Conservation (phyloP, 2,329 filamentous ascomycete species). For the Xylaria sp. region DNA sequence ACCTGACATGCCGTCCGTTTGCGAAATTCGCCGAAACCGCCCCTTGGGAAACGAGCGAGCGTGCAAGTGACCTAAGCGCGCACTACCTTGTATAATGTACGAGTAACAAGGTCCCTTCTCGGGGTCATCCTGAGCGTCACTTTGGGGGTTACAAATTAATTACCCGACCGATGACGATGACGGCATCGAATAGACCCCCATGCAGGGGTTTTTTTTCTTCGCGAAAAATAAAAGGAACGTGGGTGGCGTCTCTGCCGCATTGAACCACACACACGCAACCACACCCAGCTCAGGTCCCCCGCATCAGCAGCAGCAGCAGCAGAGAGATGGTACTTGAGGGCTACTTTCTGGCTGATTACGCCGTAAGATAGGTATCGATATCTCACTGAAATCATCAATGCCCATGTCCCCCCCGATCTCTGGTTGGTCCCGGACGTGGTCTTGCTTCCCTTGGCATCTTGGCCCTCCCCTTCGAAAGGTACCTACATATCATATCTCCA, state of each 20-base stretch:
- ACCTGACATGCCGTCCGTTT: background rate
- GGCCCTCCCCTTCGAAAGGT: background rate
- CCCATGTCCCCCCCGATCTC: too few species aligned
- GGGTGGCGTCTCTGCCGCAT: background rate
- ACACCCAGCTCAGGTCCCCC: background rate
- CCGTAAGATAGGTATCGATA: too few species aligned
- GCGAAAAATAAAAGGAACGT: background rate
- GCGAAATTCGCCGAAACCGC: background rate
- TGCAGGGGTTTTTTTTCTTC: background rate
- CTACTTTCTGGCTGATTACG: too few species aligned
- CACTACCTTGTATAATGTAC: background rate
- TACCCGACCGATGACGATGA: constrained; percentile 17
- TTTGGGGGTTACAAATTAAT: background rate
- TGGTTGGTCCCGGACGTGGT: too few species aligned
- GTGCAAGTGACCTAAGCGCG: background rate
- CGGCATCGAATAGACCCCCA: constrained; percentile 7
- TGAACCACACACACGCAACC: background rate
- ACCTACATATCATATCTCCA: too few species aligned
- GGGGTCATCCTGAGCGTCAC: too few species aligned
- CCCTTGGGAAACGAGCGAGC: too few species aligned
- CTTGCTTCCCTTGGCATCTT: too few species aligned
- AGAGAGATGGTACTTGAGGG: background rate
- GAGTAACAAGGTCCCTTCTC: background rate
- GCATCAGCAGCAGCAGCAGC: background rate
- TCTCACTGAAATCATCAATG: too few species aligned